Conservation (phyloP, 2,329 filamentous ascomycete species). For the Ceratocystis ficicola region DNA sequence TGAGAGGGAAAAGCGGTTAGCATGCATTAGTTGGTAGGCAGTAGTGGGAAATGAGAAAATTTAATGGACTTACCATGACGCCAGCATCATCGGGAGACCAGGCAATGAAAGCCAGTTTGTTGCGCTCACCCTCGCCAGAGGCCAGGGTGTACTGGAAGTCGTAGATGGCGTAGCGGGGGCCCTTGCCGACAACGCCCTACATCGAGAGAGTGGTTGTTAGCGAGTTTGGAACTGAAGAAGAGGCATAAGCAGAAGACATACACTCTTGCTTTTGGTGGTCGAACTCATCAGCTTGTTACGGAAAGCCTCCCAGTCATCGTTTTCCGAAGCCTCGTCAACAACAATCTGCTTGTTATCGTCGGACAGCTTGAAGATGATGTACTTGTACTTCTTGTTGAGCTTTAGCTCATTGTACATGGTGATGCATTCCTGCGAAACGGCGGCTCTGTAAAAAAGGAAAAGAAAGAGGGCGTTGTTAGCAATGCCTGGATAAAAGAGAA, state of each 20-base stretch:
- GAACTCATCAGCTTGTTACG: slow-evolving; percentile 64
- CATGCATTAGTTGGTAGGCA: not conserved
- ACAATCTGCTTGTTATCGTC: slow-evolving; percentile 74
- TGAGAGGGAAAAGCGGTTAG: slow-evolving; percentile 16
- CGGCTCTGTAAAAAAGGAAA: slow-evolving; percentile 43
- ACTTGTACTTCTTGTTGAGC: slow-evolving; percentile 70
- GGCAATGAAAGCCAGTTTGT: slow-evolving; percentile 67
- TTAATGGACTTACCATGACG: slow-evolving; percentile 50
- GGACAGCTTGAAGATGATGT: slow-evolving; percentile 78
- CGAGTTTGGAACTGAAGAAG: not conserved
- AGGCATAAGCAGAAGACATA: slow-evolving; percentile 28
- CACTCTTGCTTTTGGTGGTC: slow-evolving; percentile 58
- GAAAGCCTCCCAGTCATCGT: slow-evolving; percentile 59
- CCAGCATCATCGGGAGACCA: slow-evolving; percentile 74
- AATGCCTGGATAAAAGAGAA: not conserved
- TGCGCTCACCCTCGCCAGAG: slow-evolving; percentile 60
- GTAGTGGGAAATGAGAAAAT: not conserved
- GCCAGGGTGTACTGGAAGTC: slow-evolving; percentile 68
- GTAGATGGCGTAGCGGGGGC: slow-evolving; percentile 73
- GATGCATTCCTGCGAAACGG: slow-evolving; percentile 60
- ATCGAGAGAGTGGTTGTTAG: slow-evolving; percentile 13
- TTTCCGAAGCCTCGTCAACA: slow-evolving; percentile 58
- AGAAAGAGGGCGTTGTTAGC: slow-evolving; percentile 13
- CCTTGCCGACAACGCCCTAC: slow-evolving; percentile 49
- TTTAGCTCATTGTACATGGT: slow-evolving; percentile 67